Conservation (phyloP, 2,329 filamentous ascomycete genomes). For the Ceratocystiopsis minuta region DNA sequence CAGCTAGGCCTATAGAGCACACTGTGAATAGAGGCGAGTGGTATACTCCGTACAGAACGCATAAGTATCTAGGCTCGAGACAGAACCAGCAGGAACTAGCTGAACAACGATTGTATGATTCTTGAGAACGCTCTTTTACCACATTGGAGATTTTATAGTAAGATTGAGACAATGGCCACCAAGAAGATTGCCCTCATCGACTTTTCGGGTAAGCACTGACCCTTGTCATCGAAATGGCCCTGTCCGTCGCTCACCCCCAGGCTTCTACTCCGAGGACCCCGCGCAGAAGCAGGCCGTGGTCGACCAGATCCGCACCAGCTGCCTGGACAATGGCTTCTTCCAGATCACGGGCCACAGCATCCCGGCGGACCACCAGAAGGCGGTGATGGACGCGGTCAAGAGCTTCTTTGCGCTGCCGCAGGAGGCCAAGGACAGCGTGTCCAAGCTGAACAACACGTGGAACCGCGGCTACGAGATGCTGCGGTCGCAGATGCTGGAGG, state of each 20-base stretch:
- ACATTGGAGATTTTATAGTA: too few species aligned
- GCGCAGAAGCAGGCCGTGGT: slow-evolving; percentile 4
- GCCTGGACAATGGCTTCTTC: slow-evolving; percentile 24
- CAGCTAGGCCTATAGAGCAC: too few species aligned
- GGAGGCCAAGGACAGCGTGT: slow-evolving; percentile 12
- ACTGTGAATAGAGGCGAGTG: too few species aligned
- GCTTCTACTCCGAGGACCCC: slow-evolving; percentile 4
- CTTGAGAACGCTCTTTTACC: too few species aligned
- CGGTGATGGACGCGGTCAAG: slow-evolving; percentile 12
- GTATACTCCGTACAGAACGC: too few species aligned
- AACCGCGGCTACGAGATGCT: slow-evolving; percentile 14
- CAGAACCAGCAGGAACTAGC: too few species aligned
- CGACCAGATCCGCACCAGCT: slow-evolving; percentile 17
- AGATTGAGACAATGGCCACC: slow-evolving; percentile 2
- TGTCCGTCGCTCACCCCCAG: not conserved
- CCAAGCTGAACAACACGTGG: slow-evolving; percentile 9
- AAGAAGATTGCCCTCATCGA: slow-evolving; percentile 6
- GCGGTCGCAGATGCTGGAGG: slow-evolving; percentile 12
- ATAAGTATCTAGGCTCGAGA: too few species aligned
- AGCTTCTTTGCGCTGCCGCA: slow-evolving; percentile 16
- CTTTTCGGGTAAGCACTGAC: slow-evolving; percentile 5
- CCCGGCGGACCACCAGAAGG: slow-evolving; percentile 11
- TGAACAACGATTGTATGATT: too few species aligned
- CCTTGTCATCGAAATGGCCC: not conserved
- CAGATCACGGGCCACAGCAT: slow-evolving; percentile 18